Base-by-base conservation (phyloP, 345 rosid genomes). In the Lenwebbia sp. region DNA sequence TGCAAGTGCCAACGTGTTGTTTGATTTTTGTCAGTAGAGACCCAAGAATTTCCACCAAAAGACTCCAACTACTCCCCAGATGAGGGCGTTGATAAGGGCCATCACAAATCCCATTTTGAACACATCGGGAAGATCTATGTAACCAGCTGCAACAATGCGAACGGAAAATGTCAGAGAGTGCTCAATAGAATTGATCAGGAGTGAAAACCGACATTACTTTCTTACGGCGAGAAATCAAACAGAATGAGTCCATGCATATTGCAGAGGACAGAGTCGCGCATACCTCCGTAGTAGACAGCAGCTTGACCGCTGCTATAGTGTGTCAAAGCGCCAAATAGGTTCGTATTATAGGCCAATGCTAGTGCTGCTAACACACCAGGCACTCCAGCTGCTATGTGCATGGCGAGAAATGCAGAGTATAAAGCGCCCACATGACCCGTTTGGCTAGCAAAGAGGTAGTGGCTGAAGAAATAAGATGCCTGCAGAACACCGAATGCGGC, bases 251-350 rank as follows among this genome's bases (percentile, higher is more conserved):
- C 78, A 9, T 70, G 47, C 41, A 37, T 70, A 37, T 37, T 37
- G 47, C 78, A 54, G 30, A 54, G 83, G 57, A 62, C 57, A 86
- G 57, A 85, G 60, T 54, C n/a, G 17, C 54, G 56, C 87, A 78
- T 60, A 97, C 99, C 99, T 94, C 99, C 99, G 65, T 92, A 96
- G 90, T 94, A 97, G 17, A 97, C 98, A 87, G 99, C 99, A 53
- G 99, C 98, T 93, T 96, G 99, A 55, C 99, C 99, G 60, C 99
- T 94, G 89, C 99, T 97, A 88, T 96, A 97, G 90, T 97, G 99
- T n/a, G 99, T 96, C 86, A 94, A 85, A 51, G 99, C 94, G 84
- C 99, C 99, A 74, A 96, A 96, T 54, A 97, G 98, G 92, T 94
- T 97, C 82, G 98, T 96, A 87, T 95, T 96, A 88, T 91, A 96